Evolutionary conservation across 257 asterid genomes (phyloP).

Genomic region (Fraxinus americana): DNA sequence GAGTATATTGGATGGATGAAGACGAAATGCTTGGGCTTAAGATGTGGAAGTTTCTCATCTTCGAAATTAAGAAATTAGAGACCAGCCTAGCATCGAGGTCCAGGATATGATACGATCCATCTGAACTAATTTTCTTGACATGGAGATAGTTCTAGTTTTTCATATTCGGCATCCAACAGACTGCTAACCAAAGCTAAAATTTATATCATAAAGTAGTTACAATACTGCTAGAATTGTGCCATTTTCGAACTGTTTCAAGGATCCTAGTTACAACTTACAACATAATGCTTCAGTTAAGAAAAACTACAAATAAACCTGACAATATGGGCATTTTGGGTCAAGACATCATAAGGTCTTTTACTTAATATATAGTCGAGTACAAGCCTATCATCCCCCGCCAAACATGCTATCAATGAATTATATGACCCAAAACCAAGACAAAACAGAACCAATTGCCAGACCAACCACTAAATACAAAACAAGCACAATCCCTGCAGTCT

Average conservation of each 20-base stretch:
- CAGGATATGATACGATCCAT: conserved; percentile 42
- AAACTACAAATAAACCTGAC: too few relatives aligned
- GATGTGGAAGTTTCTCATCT: conserved; percentile 99
- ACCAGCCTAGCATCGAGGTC: conserved; percentile 66
- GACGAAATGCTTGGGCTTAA: conserved; percentile 97
- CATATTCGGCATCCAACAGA: conserved; percentile 7
- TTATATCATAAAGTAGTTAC: not conserved
- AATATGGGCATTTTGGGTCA: too few relatives aligned
- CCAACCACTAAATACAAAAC: conserved; percentile 44
- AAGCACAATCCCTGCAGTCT: conserved; percentile 79
- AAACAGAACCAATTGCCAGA: conserved; percentile 1
- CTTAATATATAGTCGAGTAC: too few relatives aligned
- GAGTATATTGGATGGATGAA: conserved; percentile 86
- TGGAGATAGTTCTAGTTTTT: conserved; percentile 7
- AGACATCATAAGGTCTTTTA: too few relatives aligned
- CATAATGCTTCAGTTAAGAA: too few relatives aligned
- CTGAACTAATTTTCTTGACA: conserved; percentile 7
- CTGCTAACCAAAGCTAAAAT: conserved; percentile 15
- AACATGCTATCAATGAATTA: too few relatives aligned
- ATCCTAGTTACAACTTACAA: too few relatives aligned
- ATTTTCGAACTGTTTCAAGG: too few relatives aligned
- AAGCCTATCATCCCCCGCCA: too few relatives aligned
- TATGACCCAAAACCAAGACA: too few relatives aligned
- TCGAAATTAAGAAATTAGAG: conserved; percentile 82
- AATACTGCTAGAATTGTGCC: too few relatives aligned